A percentile compares a stretch with the other conserved stretches of the same genome.
Conservation (phyloP, 768 basidiomycete species). For the Megacollybia marginata region DNA sequence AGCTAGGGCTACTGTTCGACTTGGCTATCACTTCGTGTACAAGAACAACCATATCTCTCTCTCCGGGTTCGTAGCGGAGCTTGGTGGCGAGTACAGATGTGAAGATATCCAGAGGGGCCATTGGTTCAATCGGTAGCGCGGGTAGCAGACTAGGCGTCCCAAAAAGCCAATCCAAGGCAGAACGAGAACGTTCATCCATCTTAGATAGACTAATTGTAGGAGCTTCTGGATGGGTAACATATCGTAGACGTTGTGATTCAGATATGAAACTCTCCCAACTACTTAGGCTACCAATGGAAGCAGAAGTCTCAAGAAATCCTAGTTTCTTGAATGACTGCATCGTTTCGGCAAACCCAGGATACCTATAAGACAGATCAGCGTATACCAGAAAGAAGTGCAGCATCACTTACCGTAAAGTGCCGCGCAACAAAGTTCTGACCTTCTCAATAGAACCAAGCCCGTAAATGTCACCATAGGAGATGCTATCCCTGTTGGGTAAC, state of each 20-base stretch:
- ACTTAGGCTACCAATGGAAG: conserved; percentile 25
- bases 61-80: conserved; percentile 58
- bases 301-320: conserved; percentile 52
- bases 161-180: conserved; percentile 45
- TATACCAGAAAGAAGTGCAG: background rate
- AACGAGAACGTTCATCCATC: background rate
- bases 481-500: conserved; percentile 76
- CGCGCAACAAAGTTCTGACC: conserved; percentile 67
- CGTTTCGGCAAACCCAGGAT: conserved; percentile 73
- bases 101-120: conserved; percentile 66
- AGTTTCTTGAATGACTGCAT: conserved; percentile 67
- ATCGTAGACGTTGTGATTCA: conserved; percentile 14
- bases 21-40: conserved; percentile 65
- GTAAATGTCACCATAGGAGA: conserved; percentile 66
- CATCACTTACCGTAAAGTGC: conserved; percentile 63
- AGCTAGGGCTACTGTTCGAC: conserved; percentile 1
- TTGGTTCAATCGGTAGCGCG: conserved; percentile 31
- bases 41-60: conserved; percentile 84
- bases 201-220: conserved; percentile 36
- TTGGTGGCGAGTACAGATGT: conserved; percentile 64
- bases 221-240: conserved; percentile 5
- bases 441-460: conserved; percentile 33
- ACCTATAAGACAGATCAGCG: conserved; percentile 33
- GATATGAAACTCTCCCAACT: conserved; percentile 32
- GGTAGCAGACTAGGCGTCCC: conserved; percentile 23